Base-by-base conservation (phyloP, 1,284 basidiomycete species). In the Cryptococcus maquisensis region DNA sequence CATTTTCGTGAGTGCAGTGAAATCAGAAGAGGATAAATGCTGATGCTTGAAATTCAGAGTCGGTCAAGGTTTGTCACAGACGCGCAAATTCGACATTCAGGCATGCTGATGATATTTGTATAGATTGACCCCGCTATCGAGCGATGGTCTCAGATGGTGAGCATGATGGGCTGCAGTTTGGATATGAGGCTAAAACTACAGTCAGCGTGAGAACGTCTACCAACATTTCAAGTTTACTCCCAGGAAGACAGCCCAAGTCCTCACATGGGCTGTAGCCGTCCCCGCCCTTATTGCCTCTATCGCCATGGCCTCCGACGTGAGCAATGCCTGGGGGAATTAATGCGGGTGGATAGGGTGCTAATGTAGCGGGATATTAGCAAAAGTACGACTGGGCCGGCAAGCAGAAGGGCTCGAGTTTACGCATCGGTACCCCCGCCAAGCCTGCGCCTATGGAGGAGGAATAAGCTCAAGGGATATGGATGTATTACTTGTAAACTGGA, bases 51-150 rank as follows among this genome's bases (percentile, higher is more conserved):
- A 47, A 2, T 15, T 9, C 24, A 75, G 73, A 70, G 57, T 62
- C 69, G 26, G 66, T 75, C 59, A 66, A 63, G 57, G 71, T 73
- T 58, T 9, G 28, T 41, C 15, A 10, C 28, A 32, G 28, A 38
- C 32, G 37, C 18, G 16, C 20, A 35, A 18, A 8, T 12, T 28
- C 42, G n/a, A 36, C 35, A 35, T 36, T 18, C 16, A 26, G 15
- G 3, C 4, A 18, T 20, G 5, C 21, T 18, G 8, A 23, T 44
- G 16, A 8, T 44, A 21, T 24, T 26, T 28, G 16, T 44, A 36
- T 64, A 90, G 87, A 67, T 80, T 60, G 88, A 92, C 77, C 86
- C 86, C 66, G 84, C 87, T 56, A 81, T 90, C 69, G 87, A 90
- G 73, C 81, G 86, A 77, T 89, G 87, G 83, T 84, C 84, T 66